Evolutionary conservation across 345 rosid species (phyloP), one percentile per base, ranked within the genome.

Genomic region (Syzygium grande): DNA sequence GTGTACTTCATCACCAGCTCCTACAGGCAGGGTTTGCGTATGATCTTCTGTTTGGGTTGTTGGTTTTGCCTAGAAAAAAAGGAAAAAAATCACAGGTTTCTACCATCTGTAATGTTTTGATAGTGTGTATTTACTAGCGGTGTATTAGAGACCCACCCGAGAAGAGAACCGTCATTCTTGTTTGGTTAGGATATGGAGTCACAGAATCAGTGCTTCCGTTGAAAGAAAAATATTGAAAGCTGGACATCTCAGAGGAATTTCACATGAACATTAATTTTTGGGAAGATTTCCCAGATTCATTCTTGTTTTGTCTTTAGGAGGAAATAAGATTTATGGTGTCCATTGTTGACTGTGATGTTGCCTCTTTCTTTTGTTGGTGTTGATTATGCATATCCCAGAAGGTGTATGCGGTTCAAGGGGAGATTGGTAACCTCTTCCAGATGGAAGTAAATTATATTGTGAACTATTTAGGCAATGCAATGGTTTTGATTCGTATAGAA

Each of bases 1-100:
- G 87, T 87, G 65, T 86, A 25, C 84, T 86, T 87, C 30, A 61
- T 58, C 86, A 89, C 88, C 87, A 51, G 80, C 77, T 73, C 88
- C 51, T 22, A 38, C 43, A 80, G 78, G 84, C 85, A 49, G 58
- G 61, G 34, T 41, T 86, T 55, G 80, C 86, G 43, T 86, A 53
- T 29, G n/a, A 43, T 79, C 87, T 11, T 27, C 84, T n/a, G 68
- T 73, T 56, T 85, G 87, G 68, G 87, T 85, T 80, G 56, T 52
- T 11, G 55, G 54, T 77, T 88, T 86, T 90, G 84, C 59, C 83
- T 88, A 7, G 19, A 61, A 61, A 58, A 58, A 23, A 9, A 22
- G 21, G 9, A 9, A 0, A 51, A 51, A 52, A 52, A 1, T 27
- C 65, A 59, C 65, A 59, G 65, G 79, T 87, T 30, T 85, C 84